Percentiles rank a stretch among this genome's conserved stretches.
phyloP scores from a whole-genome alignment of 108 stramenopile species.

The Pseudonitzschia pungens region DNA sequence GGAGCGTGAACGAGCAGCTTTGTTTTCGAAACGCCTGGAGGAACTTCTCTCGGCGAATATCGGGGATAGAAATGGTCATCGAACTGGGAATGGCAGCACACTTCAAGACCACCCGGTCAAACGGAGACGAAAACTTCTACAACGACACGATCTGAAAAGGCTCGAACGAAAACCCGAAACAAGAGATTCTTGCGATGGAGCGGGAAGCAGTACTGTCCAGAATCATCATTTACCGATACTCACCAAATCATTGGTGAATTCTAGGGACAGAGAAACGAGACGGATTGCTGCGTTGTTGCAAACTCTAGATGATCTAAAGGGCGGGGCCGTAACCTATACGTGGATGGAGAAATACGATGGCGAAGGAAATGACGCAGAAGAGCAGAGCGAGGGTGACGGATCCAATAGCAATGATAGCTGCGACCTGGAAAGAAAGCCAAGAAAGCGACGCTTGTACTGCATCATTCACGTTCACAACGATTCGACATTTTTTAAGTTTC shows the following conservation, averaged over 20 bases:
- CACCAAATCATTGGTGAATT: conserved; percentile 23
- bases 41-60: background rate
- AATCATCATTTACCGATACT: conserved; percentile 22
- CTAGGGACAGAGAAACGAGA: conserved; percentile 53
- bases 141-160: background rate
- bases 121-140: background rate
- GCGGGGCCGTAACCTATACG: background rate
- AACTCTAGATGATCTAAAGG: conserved; percentile 45
- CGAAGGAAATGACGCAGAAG: background rate
- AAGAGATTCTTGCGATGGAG: background rate
- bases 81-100: background rate
- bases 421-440: background rate
- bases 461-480: conserved; percentile 71
- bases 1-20: background rate
- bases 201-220: background rate
- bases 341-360: conserved; percentile 11
- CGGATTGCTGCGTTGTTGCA: conserved; percentile 62
- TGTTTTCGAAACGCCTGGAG: conserved; percentile 7
- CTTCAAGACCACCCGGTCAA: background rate
- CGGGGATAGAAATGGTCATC: background rate
- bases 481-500: conserved; percentile 57
- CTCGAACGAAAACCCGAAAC: background rate
- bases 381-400: background rate
- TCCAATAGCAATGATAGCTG: background rate
- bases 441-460: conserved; percentile 43